Conservation (phyloP, 2,329 filamentous ascomycete genomes). For the Clarireedia hainanense region DNA sequence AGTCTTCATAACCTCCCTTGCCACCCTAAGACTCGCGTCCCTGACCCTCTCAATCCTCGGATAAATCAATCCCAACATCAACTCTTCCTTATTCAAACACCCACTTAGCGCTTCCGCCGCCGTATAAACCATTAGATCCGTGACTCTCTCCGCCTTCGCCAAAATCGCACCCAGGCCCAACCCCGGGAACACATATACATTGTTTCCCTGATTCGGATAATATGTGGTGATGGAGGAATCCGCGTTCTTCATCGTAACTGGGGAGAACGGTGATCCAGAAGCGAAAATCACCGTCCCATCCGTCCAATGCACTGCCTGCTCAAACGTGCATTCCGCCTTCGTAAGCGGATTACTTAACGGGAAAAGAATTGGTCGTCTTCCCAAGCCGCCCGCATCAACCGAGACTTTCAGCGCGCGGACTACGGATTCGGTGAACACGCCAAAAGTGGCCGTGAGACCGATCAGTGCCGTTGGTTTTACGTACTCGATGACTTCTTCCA, state of each 20-base stretch:
- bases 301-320: slow-evolving; percentile 84
- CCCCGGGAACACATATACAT: slow-evolving; percentile 91
- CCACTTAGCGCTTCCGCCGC: slow-evolving; percentile 75
- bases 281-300: slow-evolving; percentile 90
- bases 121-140: slow-evolving; percentile 94
- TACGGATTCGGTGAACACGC: slow-evolving; percentile 85
- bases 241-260: slow-evolving; percentile 56
- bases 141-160: slow-evolving; percentile 77
- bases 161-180: slow-evolving; percentile 91
- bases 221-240: slow-evolving; percentile 53
- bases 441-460: slow-evolving; percentile 88
- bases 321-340: slow-evolving; percentile 97
- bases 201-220: slow-evolving; percentile 78
- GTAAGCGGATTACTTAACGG: slow-evolving; percentile 91
- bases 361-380: slow-evolving; percentile 85
- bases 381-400: slow-evolving; percentile 55
- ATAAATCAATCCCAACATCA: slow-evolving; percentile 79
- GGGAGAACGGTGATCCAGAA: slow-evolving; percentile 85
- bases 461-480: slow-evolving; percentile 93
- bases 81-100: slow-evolving; percentile 72
- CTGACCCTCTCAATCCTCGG: slow-evolving; percentile 85
- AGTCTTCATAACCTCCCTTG: slow-evolving; percentile 86
- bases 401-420: slow-evolving; percentile 62
- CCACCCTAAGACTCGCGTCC: slow-evolving; percentile 79
- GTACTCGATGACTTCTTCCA: slow-evolving; percentile 88